A percentile compares a stretch with the other conserved stretches of the same genome.
These are phyloP conservation scores for Fusarium continuum DNA, from an alignment of 2,329 filamentous ascomycete species.

Conservation along the genomic window DNA sequence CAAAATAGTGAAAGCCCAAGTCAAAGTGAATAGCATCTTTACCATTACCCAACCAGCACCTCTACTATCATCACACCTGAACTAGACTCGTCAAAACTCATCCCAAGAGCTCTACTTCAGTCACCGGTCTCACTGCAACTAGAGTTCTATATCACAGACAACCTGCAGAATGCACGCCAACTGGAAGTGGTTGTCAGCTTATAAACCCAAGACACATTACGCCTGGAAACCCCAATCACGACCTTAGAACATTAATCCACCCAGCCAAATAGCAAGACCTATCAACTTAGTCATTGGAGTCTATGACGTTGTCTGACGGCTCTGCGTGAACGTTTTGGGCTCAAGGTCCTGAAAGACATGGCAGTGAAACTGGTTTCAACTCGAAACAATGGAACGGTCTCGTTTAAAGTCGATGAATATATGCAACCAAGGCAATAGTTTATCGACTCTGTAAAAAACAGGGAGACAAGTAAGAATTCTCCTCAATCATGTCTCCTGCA, in stretches of 20 bases:
- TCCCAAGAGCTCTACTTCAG: not conserved
- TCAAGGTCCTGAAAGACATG: not conserved
- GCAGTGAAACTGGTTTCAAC: slow-evolving; percentile 22
- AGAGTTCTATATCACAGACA: slow-evolving; percentile 16
- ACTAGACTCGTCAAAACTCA: not conserved
- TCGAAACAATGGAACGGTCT: slow-evolving; percentile 16
- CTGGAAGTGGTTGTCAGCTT: slow-evolving; percentile 7
- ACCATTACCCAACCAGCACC: not conserved
- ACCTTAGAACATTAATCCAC: not conserved
- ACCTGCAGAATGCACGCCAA: slow-evolving; percentile 4
- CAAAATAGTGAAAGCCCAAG: not conserved
- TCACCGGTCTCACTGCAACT: slow-evolving; percentile 13
- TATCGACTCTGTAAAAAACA: not conserved
- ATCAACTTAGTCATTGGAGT: not conserved
- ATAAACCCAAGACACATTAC: slow-evolving; percentile 19
- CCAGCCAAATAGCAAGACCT: not conserved
- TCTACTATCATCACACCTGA: not conserved
- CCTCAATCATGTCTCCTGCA: slow-evolving; percentile 18
- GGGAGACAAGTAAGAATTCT: slow-evolving; percentile 19
- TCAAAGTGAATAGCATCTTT: not conserved
- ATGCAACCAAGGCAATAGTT: slow-evolving; percentile 16
- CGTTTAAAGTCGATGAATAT: slow-evolving; percentile 4
- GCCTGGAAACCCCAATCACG: slow-evolving; percentile 27
- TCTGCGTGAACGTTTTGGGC: not conserved
- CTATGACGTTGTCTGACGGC: not conserved